These are phyloP conservation scores for Xerocomus potaroensis DNA, from an alignment of 768 basidiomycete species.

Conservation along the genomic window DNA sequence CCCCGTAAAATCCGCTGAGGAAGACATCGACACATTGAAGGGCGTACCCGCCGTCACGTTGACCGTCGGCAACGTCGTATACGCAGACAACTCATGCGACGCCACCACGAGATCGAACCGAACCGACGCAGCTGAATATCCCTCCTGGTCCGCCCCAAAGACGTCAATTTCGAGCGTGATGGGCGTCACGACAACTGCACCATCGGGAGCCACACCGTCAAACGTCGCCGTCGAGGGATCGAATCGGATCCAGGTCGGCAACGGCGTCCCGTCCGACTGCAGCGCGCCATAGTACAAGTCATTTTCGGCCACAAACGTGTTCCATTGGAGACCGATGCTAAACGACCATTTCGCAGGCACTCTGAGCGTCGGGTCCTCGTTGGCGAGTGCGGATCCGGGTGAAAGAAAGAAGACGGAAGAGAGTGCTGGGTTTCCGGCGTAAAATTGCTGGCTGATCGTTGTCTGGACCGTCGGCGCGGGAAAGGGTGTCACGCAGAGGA, in stretches of 20 bases:
- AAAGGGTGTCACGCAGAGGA: slow-evolving; percentile 52
- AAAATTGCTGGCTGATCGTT: slow-evolving; percentile 59
- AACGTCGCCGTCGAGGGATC: slow-evolving; percentile 65
- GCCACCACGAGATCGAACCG: slow-evolving; percentile 68
- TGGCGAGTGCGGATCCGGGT: slow-evolving; percentile 52
- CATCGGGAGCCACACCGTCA: slow-evolving; percentile 67
- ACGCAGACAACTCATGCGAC: slow-evolving; percentile 58
- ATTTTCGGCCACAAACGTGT: slow-evolving; percentile 51
- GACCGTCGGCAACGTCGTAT: slow-evolving; percentile 52
- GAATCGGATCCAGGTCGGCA: slow-evolving; percentile 77
- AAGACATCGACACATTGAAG: slow-evolving; percentile 50
- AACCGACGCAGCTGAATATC: slow-evolving; percentile 57
- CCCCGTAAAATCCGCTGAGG: slow-evolving; percentile 57
- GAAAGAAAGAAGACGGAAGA: slow-evolving; percentile 73
- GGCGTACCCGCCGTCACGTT: slow-evolving; percentile 61
- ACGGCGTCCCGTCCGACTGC: slow-evolving; percentile 58
- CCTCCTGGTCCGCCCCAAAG: slow-evolving; percentile 67
- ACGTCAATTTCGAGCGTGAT: slow-evolving; percentile 50
- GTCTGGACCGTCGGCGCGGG: slow-evolving; percentile 51
- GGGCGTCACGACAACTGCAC: slow-evolving; percentile 36
- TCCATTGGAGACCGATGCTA: slow-evolving; percentile 74
- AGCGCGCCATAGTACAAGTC: slow-evolving; percentile 61
- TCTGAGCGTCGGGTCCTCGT: slow-evolving; percentile 53
- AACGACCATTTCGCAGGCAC: slow-evolving; percentile 86
- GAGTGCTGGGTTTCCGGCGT: slow-evolving; percentile 53